Base-by-base conservation (phyloP, 2,329 filamentous ascomycete genomes). In the Cercospora zeina region DNA sequence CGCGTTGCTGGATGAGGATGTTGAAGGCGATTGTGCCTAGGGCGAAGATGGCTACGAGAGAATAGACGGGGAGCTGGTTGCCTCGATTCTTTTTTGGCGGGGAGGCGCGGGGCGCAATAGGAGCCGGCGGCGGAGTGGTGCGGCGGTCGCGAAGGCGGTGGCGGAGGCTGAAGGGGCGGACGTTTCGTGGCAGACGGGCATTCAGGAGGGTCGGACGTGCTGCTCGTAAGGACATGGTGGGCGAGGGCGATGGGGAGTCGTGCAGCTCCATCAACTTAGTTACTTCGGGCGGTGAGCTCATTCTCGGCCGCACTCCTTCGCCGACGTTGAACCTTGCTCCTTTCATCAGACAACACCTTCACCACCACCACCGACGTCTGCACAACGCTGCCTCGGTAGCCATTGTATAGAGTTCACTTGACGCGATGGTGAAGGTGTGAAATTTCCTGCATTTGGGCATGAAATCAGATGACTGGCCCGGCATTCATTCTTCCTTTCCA, bases 41-140 rank as follows among this genome's bases (percentile, higher is more conserved):
- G 59, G 69, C 75, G 72, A 82, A 80, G 70, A 82, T 81, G 69
- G 74, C 72, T 62, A 81, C 66, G 51, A 82, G 76, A 24, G 80
- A 79, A 70, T 77, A 65, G 75, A 80, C 56, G 58, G 78, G 78
- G 70, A 79, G 77, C 73, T 79, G 67, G 11, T 55, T 47, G 30
- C 58, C 27, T 42, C 47, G 53, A 39, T 36, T 58, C 51, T 59
- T 59, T 21, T 51, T 47, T 3, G 62, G 58, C 37, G 62, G 57
- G n/a, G 62, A 45, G 7, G 62, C 62, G 59, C 62, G 58, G 5
- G 62, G 62, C 6, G 62, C 62, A 30, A 63, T 57, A 37, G 62
- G 62, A 14, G 53, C 36, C 14, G 56, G 61, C 11, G 61, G 61
- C 21, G 61, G 56, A 31, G 56, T 55, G 11, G 45, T 36, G 4